These are phyloP conservation scores for Pogostemon cablin DNA, from an alignment of 257 asterid genomes.

Conservation along the genomic window DNA sequence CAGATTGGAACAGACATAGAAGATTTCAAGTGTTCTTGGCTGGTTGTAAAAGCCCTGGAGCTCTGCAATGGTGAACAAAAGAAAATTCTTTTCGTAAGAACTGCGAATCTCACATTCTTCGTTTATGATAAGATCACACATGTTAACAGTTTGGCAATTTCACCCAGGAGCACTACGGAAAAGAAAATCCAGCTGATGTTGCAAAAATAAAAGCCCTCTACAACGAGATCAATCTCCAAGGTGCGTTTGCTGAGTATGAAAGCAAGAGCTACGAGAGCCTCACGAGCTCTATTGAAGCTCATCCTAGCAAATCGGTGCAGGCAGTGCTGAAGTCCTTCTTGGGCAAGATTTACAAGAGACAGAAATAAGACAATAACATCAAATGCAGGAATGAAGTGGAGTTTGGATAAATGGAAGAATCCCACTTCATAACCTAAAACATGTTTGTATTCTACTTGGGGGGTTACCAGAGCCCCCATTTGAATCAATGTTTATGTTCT, in stretches of 20 bases:
- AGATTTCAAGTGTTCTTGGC: conserved; percentile 95
- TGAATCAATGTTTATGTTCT: conserved; percentile 33
- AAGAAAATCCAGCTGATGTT: conserved; percentile 63
- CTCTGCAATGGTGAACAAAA: conserved; percentile 77
- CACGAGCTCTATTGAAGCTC: conserved; percentile 74
- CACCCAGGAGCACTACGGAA: conserved; percentile 86
- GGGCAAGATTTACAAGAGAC: conserved; percentile 95
- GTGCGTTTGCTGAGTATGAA: conserved; percentile 69
- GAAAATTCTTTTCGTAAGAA: conserved; percentile 68
- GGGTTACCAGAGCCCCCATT: conserved; percentile 24
- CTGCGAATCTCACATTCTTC: conserved; percentile 24
- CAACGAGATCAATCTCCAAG: conserved; percentile 72
- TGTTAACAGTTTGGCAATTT: conserved; percentile 25
- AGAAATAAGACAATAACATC: conserved; percentile 47
- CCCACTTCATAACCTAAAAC: conserved; percentile 29
- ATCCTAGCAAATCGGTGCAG: conserved; percentile 86
- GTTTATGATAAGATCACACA: neutral
- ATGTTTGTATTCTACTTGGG: conserved; percentile 26
- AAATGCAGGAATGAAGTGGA: conserved; percentile 25
- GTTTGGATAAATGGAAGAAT: conserved; percentile 13
- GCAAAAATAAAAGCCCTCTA: conserved; percentile 71
- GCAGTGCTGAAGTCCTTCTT: conserved; percentile 81
- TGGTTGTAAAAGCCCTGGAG: conserved; percentile 94
- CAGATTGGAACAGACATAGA: conserved; percentile 97
- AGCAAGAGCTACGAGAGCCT: conserved; percentile 65